Conservation (phyloP, 768 basidiomycete species). For the Steccherinum ochraceum region DNA sequence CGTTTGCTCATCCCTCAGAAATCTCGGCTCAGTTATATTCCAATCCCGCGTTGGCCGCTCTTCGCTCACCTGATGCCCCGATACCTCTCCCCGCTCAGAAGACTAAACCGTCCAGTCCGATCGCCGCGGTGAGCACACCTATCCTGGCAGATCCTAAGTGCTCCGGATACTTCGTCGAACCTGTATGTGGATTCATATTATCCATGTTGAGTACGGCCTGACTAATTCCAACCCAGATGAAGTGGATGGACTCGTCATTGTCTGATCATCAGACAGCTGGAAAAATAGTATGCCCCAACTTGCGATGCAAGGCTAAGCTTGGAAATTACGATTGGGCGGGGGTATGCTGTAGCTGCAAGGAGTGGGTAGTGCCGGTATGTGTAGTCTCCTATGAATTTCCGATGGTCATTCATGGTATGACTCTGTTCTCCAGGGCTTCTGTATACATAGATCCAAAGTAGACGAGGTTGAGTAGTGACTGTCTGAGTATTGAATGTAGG, state of each 20-base stretch:
- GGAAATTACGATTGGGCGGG: conserved; percentile 99
- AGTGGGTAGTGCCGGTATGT: conserved; percentile 88
- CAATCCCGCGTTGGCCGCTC: conserved; percentile 42
- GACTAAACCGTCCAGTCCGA: no score
- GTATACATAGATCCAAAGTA: conserved; percentile 47
- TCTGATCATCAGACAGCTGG: conserved; percentile 73
- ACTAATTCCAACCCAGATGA: no score
- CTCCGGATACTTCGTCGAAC: conserved; percentile 96
- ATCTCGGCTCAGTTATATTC: conserved; percentile 40
- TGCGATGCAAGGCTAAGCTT: conserved; percentile 84
- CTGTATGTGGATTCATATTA: conserved; percentile 59
- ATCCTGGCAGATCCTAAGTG: conserved; percentile 77
- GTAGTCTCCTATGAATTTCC: not conserved
- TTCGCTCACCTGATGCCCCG: conserved; percentile 29
- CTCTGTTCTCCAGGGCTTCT: conserved; percentile 39
- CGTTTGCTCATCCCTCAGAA: conserved; percentile 23
- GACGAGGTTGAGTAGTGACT: conserved; percentile 36
- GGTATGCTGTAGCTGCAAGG: conserved; percentile 82
- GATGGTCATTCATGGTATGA: not conserved
- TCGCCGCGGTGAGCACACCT: conserved; percentile 42
- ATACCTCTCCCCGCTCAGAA: conserved; percentile 19
- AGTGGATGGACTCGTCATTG: conserved; percentile 91
- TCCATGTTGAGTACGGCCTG: no score
- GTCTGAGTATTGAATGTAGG: no score
- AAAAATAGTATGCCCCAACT: conserved; percentile 89